A percentile compares a stretch with the other conserved stretches of the same genome.
These are phyloP conservation scores for Kuraishia hungarica DNA, from an alignment of 805 yeast species.

Conservation along the genomic window DNA sequence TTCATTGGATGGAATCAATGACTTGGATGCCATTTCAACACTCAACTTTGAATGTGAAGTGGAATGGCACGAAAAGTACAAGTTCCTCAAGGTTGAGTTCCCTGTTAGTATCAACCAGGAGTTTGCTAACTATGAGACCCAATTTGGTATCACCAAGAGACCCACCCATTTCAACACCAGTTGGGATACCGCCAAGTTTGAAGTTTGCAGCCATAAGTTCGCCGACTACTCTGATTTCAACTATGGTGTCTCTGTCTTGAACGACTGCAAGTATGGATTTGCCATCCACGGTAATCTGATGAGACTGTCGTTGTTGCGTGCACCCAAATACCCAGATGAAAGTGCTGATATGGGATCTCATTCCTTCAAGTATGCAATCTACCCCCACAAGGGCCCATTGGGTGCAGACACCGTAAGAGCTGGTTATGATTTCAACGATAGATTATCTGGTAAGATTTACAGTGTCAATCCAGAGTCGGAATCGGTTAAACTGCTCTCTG, in stretches of 20 bases:
- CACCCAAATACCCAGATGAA: conserved; percentile 93
- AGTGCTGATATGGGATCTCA: conserved; percentile 92
- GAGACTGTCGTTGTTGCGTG: conserved; percentile 77
- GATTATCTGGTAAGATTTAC: conserved; percentile 9
- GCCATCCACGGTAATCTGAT: conserved; percentile 88
- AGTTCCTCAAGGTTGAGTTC: conserved; percentile 90
- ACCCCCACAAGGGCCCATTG: conserved; percentile 72
- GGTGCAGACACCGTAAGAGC: conserved; percentile 57
- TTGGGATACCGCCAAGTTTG: conserved; percentile 97
- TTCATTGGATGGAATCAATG: conserved; percentile 50
- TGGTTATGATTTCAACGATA: conserved; percentile 75
- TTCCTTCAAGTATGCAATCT: conserved; percentile 70
- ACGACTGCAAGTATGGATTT: conserved; percentile 86
- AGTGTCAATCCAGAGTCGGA: conserved; percentile 2
- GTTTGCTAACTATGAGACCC: conserved; percentile 83
- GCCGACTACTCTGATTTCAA: conserved; percentile 83
- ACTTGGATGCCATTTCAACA: conserved; percentile 25
- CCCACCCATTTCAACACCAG: conserved; percentile 93
- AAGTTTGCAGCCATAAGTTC: conserved; percentile 89
- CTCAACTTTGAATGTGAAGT: conserved; percentile 52
- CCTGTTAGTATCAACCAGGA: conserved; percentile 79
- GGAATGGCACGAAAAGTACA: conserved; percentile 82
- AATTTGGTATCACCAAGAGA: conserved; percentile 83
- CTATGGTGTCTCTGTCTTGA: conserved; percentile 81
- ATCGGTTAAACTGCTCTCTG: not conserved